These are phyloP conservation scores for Tetramitus jugosus DNA, from an alignment of 208 protist genomes.

Conservation along the genomic window DNA sequence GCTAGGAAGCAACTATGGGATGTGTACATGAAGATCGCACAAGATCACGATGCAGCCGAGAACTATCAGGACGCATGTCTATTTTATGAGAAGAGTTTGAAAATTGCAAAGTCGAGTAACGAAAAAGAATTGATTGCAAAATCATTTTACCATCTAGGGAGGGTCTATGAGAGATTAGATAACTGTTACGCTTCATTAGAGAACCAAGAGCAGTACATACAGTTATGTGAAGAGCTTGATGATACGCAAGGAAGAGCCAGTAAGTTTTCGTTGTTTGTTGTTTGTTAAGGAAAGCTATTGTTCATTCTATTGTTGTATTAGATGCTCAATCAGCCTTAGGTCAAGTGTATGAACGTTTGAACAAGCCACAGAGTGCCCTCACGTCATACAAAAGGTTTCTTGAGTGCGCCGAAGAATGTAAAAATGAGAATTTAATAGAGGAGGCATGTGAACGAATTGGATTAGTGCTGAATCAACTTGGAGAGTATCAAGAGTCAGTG, in stretches of 20 bases:
- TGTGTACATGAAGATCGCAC: constrained; percentile 55
- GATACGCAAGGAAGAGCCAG: not conserved
- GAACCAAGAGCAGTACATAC: not conserved
- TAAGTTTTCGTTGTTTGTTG: not conserved
- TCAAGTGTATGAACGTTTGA: not conserved
- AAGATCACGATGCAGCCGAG: constrained; percentile 31
- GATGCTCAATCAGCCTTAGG: not conserved
- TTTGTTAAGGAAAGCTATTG: no score
- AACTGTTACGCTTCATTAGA: not conserved
- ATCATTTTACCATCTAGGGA: not conserved
- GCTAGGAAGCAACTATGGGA: constrained; percentile 55
- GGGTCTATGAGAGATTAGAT: not conserved
- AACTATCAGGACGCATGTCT: constrained; percentile 35
- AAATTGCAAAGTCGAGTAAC: not conserved
- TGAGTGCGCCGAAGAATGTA: not conserved
- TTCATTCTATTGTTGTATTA: not conserved
- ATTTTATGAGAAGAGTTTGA: constrained; percentile 19
- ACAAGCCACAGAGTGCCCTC: not conserved
- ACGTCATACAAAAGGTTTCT: not conserved
- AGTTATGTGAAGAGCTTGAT: not conserved
- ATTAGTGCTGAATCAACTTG: not conserved
- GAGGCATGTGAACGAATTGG: not conserved
- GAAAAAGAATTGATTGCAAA: constrained; percentile 1
- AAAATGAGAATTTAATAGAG: not conserved
- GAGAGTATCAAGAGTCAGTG: not conserved